These are phyloP conservation scores for Karstenula rhodostoma DNA, from an alignment of 2,329 filamentous ascomycete genomes.

Conservation along the genomic window DNA sequence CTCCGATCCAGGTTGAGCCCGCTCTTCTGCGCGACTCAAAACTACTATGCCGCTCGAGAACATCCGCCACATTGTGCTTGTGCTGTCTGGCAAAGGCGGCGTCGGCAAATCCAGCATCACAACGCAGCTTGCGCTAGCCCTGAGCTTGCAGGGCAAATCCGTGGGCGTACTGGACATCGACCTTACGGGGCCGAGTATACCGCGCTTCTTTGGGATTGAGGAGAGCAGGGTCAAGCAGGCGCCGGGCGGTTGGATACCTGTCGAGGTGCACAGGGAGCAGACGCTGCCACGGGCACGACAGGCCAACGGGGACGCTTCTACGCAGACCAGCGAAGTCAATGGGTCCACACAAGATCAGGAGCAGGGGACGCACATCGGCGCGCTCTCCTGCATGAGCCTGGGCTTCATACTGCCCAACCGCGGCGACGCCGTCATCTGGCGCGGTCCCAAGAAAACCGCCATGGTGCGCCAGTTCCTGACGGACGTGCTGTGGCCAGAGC, in stretches of 20 bases:
- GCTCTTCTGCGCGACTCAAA: background rate
- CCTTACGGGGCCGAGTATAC: constrained; percentile 94
- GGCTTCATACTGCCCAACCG: constrained; percentile 86
- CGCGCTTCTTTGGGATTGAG: constrained; percentile 91
- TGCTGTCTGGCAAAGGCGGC: constrained; percentile 95
- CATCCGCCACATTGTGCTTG: constrained; percentile 80
- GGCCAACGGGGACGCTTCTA: background rate
- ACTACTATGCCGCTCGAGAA: constrained; percentile 70
- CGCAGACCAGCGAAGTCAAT: background rate
- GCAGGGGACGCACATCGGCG: constrained; percentile 58
- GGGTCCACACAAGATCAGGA: constrained; percentile 15
- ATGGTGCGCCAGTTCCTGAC: constrained; percentile 98
- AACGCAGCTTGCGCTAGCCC: constrained; percentile 89
- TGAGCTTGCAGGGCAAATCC: constrained; percentile 83
- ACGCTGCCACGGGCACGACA: constrained; percentile 23
- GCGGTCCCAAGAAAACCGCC: constrained; percentile 97
- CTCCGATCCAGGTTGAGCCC: constrained; percentile 36
- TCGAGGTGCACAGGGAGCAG: constrained; percentile 75
- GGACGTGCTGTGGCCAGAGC: constrained; percentile 84
- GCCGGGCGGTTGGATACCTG: constrained; percentile 90
- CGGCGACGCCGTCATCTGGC: constrained; percentile 94
- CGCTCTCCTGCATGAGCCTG: constrained; percentile 86
- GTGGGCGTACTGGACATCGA: constrained; percentile 97
- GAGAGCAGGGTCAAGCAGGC: constrained; percentile 88
- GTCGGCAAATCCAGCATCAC: constrained; percentile 99